Conservation (phyloP, 176 grass and related monocot species). For the Lolium multiflorum region DNA sequence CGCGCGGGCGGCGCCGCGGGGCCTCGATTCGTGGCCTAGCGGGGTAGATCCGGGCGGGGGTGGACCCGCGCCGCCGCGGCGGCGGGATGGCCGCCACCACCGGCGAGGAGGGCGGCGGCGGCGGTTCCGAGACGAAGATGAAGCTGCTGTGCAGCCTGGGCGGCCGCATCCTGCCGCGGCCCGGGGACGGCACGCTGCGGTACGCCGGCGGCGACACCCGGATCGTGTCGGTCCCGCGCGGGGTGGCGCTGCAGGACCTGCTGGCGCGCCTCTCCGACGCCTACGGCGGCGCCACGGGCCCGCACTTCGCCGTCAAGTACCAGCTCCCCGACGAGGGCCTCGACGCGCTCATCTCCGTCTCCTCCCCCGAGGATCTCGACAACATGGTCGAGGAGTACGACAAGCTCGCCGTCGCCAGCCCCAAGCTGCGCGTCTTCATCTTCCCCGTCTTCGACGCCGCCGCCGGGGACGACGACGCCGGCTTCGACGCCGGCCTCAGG, state of each 20-base stretch:
- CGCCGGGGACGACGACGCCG: not conserved
- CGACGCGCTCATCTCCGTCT: constrained; percentile 96
- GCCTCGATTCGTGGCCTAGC: constrained; percentile 20
- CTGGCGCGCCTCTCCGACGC: constrained; percentile 63
- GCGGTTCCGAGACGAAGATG: constrained; percentile 40
- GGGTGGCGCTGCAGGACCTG: constrained; percentile 58
- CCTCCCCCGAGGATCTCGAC: constrained; percentile 93
- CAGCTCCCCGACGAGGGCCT: constrained; percentile 95
- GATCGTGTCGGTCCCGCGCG: constrained; percentile 77
- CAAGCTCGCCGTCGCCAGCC: constrained; percentile 64
- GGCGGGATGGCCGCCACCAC: constrained; percentile 53
- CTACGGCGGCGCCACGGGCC: constrained; percentile 58
- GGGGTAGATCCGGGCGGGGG: constrained; percentile 46
- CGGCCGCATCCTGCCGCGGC: constrained; percentile 88
- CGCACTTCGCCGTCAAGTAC: constrained; percentile 70
- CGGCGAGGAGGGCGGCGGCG: constrained; percentile 41
- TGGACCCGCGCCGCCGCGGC: constrained; percentile 29
- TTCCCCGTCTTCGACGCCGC: constrained; percentile 63
- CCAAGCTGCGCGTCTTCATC: constrained; percentile 88
- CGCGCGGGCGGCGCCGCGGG: not conserved
- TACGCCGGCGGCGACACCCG: constrained; percentile 95
- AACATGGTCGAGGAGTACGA: constrained; percentile 99
- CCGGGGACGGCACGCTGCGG: constrained; percentile 82
- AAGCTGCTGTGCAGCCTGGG: constrained; percentile 90
- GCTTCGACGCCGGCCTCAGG: constrained; percentile 50